These are phyloP conservation scores for Phytophthora pseudosyringae DNA, from an alignment of 352 stramenopile genomes.

Conservation along the genomic window DNA sequence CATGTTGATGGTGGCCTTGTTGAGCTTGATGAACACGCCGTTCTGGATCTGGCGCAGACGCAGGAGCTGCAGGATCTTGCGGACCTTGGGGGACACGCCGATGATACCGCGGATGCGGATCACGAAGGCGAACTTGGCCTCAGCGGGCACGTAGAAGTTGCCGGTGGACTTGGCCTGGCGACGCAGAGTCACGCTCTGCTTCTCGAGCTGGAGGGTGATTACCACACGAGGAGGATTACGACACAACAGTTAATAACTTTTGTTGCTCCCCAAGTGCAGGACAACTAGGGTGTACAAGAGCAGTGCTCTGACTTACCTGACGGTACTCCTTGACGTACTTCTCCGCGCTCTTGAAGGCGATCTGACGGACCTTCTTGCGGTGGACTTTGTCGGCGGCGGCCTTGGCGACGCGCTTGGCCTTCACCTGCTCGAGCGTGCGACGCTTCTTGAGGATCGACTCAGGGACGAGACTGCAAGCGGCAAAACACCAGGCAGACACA, in stretches of 20 bases:
- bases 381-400: constrained; percentile 79
- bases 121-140: constrained; percentile 98
- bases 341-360: constrained; percentile 95
- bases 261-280: neutral
- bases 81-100: constrained; percentile 89
- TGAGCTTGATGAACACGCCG: constrained; percentile 99
- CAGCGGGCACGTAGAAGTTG: constrained; percentile 97
- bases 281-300: neutral
- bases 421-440: constrained; percentile 87
- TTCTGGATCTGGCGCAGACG: constrained; percentile 99
- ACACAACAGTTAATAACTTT: constrained; percentile 4
- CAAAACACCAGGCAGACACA: constrained; percentile 24
- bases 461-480: constrained; percentile 76
- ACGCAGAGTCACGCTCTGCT: constrained; percentile 93
- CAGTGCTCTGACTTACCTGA: constrained; percentile 49
- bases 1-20: constrained; percentile 99
- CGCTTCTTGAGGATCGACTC: constrained; percentile 93
- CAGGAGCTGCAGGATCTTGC: constrained; percentile 99
- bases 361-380: constrained; percentile 89
- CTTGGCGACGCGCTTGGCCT: constrained; percentile 86
- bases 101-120: constrained; percentile 99
- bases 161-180: constrained; percentile 95
- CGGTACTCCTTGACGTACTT: constrained; percentile 99
- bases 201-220: constrained; percentile 75
- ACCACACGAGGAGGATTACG: neutral